Percentiles rank a stretch among this genome's conserved stretches.
phyloP scores from a whole-genome alignment of 768 basidiomycete species.

The Lentinula aciculospora region DNA sequence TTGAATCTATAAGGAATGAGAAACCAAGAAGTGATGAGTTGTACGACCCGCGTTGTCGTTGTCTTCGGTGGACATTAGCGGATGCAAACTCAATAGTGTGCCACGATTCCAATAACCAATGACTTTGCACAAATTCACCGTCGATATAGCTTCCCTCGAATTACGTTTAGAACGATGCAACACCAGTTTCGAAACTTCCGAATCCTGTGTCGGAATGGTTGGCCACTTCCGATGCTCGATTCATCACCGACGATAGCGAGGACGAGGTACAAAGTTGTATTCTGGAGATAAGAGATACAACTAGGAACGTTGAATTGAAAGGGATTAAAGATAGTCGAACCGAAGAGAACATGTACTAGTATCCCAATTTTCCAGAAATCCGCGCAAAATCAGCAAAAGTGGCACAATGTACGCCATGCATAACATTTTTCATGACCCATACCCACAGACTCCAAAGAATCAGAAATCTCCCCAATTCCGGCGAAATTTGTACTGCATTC shows the following conservation, averaged over 20 bases:
- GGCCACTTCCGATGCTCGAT: background rate
- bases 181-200: no score
- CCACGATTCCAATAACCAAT: no score
- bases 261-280: background rate
- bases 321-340: background rate
- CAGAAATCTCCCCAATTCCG: slow-evolving; percentile 86
- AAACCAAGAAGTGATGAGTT: no score
- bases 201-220: background rate
- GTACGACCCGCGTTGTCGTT: no score
- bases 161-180: no score
- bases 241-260: background rate
- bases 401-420: background rate
- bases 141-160: no score
- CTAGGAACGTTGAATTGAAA: background rate
- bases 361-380: background rate
- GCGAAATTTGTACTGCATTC: slow-evolving; percentile 86
- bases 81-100: background rate
- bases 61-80: no score
- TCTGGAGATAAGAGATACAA: background rate
- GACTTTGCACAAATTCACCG: background rate
- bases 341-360: background rate
- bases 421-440: background rate
- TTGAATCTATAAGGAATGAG: no score
- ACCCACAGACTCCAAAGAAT: slow-evolving; percentile 12
- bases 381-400: background rate